A percentile compares a stretch with the other conserved stretches of the same genome.
Conservation (phyloP, 441 rosid genomes). For the Pelargonium australe region DNA sequence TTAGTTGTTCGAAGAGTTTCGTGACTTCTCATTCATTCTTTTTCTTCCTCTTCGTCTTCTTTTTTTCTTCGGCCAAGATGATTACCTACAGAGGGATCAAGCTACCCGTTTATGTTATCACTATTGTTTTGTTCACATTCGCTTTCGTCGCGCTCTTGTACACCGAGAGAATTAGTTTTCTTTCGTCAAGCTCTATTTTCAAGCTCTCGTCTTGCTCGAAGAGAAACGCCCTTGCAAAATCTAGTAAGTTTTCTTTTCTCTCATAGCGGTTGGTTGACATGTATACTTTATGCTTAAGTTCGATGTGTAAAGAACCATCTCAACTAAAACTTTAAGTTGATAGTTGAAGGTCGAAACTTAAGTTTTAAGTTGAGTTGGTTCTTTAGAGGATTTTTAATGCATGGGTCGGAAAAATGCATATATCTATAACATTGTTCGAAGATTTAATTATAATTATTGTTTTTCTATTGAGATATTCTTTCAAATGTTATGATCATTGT, state of each 20-base stretch:
- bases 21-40: conserved; percentile 16
- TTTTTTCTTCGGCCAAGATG: not conserved
- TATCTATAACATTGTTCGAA: no score
- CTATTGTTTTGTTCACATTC: conserved; percentile 37
- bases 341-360: not conserved
- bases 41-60: not conserved
- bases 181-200: conserved; percentile 40
- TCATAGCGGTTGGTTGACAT: no score
- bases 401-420: no score
- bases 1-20: conserved; percentile 24
- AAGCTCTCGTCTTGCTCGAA: conserved; percentile 43
- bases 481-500: not conserved
- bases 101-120: conserved; percentile 45
- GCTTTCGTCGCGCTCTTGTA: conserved; percentile 52
- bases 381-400: no score
- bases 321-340: not conserved
- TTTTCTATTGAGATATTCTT: no score
- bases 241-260: conserved; percentile 34
- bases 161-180: conserved; percentile 40
- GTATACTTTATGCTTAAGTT: no score
- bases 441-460: no score
- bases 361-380: no score
- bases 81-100: conserved; percentile 37
- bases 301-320: no score
- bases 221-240: conserved; percentile 24